Evolutionary conservation across 345 rosid species (phyloP), one percentile per base, ranked within the genome.

Genomic region (Eucalyptus shirleyi): DNA sequence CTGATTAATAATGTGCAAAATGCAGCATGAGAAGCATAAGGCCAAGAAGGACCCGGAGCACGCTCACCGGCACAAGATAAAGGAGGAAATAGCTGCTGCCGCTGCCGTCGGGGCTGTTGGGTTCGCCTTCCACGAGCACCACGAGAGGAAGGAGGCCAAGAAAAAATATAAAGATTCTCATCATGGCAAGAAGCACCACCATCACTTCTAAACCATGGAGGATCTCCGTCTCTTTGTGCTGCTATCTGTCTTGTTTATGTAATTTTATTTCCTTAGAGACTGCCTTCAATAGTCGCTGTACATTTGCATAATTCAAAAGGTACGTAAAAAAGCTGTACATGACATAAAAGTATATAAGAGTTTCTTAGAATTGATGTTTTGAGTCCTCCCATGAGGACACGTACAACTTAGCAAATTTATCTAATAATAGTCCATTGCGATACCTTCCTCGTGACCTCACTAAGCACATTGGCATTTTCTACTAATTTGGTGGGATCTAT

Each of bases 41-140:
- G 56, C 89, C 26, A 28, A 88, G 89, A 94, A 92, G 59, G 95
- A 95, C 88, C 95, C 96, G 11, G 93, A 95, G 86, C 93, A 94
- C 53, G 96, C 92, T 3, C 95, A 92, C 86, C 92, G 16, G 92
- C 95, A 95, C 93, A 94, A 92, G 91, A 81, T 92, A 85, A 89
- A 92, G 87, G 96, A 93, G 90, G 95, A 93, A 92, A 62, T 94
- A 6, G 95, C 94, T 0, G 95, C 94, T 2, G 92, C 94, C 0
- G 90, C 89, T 0, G 95, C 95, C 1, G 93, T 92, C 1, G 94
- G 93, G 19, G 44, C 92, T 0, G 95, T 93, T 3, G 96, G 95
- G 12, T 93, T 56, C 59, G 94, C 92, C 14, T 88, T 93, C 89
- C 95, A 94, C 60, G 95, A 95, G 93, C 95, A 92, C 89, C 95